Conservation (phyloP, 129 eudicot species). For the Pseudognaphalium luteoalbum region DNA sequence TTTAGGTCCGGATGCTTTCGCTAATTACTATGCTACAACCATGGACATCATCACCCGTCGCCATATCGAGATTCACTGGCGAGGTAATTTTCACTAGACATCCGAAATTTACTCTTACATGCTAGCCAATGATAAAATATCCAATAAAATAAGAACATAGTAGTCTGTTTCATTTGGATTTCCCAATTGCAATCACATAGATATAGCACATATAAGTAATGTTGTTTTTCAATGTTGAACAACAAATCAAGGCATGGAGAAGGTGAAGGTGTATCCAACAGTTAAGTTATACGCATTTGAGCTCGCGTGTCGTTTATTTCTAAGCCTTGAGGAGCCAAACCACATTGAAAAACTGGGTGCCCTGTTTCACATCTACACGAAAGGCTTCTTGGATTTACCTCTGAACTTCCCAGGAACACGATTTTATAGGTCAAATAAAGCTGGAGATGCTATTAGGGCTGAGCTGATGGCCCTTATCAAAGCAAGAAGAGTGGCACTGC, state of each 20-base stretch:
- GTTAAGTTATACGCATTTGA: constrained; percentile 19
- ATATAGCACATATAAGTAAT: too few relatives aligned
- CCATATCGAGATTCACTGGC: constrained; percentile 20
- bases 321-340: constrained; percentile 27
- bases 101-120: background rate
- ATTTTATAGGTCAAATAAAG: constrained; percentile 16
- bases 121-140: too few relatives aligned
- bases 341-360: constrained; percentile 10
- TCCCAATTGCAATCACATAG: background rate
- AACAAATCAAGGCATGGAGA: background rate
- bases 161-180: background rate
- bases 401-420: constrained; percentile 24
- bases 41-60: constrained; percentile 22
- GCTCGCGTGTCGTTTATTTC: constrained; percentile 23
- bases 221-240: background rate
- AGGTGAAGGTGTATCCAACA: constrained; percentile 6
- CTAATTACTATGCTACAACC: constrained; percentile 11
- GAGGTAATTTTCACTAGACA: background rate
- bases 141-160: too few relatives aligned
- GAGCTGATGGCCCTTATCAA: constrained; percentile 10
- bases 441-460: constrained; percentile 8
- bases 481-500: constrained; percentile 9
- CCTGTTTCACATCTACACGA: constrained; percentile 9
- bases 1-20: constrained; percentile 29
- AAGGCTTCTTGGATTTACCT: constrained; percentile 27